phyloP scores from a whole-genome alignment of 2,329 filamentous ascomycete genomes.

The Fusarium algeriense region DNA sequence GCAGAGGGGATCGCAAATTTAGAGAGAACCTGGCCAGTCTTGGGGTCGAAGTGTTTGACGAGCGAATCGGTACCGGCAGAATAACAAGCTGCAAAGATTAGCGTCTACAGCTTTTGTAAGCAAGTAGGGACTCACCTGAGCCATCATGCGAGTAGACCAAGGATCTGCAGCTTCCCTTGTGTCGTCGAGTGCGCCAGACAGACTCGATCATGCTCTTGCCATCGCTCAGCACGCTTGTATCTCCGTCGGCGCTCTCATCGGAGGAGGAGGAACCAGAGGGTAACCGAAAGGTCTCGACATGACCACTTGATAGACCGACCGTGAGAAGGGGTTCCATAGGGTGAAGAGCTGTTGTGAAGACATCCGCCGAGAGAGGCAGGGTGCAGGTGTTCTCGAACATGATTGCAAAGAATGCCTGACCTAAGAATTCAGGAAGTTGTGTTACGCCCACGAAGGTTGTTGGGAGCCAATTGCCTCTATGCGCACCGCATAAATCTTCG shows the following conservation, averaged over 20 bases:
- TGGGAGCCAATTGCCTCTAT: not conserved
- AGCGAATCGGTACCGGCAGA: conserved; percentile 72
- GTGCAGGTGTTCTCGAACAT: conserved; percentile 96
- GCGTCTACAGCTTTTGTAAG: too few relatives aligned
- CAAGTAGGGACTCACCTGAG: conserved; percentile 59
- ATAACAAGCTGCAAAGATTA: conserved; percentile 63
- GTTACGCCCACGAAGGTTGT: not conserved
- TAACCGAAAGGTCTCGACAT: conserved; percentile 86
- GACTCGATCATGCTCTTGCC: conserved; percentile 84
- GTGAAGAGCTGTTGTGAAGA: conserved; percentile 91
- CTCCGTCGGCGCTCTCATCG: conserved; percentile 64
- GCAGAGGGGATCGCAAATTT: conserved; percentile 82
- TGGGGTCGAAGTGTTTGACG: conserved; percentile 68
- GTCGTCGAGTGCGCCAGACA: conserved; percentile 86
- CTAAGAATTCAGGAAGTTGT: not conserved
- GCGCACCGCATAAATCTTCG: not conserved
- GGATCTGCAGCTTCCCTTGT: conserved; percentile 93
- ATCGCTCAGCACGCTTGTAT: conserved; percentile 64
- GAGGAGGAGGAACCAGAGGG: conserved; percentile 64
- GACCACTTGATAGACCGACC: conserved; percentile 85
- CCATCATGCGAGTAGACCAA: conserved; percentile 86
- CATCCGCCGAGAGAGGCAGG: conserved; percentile 84
- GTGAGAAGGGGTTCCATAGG: conserved; percentile 86
- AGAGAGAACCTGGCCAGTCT: conserved; percentile 76
- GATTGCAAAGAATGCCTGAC: not conserved